Conservation (phyloP, 1,284 basidiomycete genomes). For the Sanghuangporus sanghuang region DNA sequence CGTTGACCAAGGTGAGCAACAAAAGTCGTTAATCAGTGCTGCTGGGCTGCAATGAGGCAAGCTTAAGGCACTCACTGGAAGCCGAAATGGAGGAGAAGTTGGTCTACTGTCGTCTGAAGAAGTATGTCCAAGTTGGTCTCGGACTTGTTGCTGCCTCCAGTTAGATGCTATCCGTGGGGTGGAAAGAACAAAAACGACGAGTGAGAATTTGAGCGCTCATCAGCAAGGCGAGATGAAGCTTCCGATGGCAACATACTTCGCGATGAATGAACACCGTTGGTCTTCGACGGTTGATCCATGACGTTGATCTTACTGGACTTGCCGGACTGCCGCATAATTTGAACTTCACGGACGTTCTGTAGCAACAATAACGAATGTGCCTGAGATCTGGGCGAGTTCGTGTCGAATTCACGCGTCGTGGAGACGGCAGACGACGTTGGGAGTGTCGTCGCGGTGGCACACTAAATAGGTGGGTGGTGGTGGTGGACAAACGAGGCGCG, state of each 20-base stretch:
- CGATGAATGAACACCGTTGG: background rate
- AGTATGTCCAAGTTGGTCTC: constrained; percentile 15
- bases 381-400: background rate
- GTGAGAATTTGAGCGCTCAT: background rate
- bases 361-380: background rate
- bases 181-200: background rate
- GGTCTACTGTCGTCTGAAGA: constrained; percentile 10
- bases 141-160: constrained; percentile 17
- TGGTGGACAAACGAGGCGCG: background rate
- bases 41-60: background rate
- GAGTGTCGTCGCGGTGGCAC: background rate
- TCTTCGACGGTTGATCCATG: background rate
- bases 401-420: background rate
- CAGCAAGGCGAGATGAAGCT: background rate
- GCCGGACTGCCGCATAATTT: background rate
- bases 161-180: constrained; percentile 11
- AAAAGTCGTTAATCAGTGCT: background rate
- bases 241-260: background rate
- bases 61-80: constrained; percentile 8
- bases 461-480: background rate
- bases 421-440: background rate
- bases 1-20: background rate
- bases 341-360: background rate
- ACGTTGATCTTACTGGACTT: background rate
- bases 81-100: constrained; percentile 9